Evolutionary conservation across 2,329 filamentous ascomycete genomes (phyloP), one percentile per base, ranked within the genome.

Genomic region (Alternaria arborescens): DNA sequence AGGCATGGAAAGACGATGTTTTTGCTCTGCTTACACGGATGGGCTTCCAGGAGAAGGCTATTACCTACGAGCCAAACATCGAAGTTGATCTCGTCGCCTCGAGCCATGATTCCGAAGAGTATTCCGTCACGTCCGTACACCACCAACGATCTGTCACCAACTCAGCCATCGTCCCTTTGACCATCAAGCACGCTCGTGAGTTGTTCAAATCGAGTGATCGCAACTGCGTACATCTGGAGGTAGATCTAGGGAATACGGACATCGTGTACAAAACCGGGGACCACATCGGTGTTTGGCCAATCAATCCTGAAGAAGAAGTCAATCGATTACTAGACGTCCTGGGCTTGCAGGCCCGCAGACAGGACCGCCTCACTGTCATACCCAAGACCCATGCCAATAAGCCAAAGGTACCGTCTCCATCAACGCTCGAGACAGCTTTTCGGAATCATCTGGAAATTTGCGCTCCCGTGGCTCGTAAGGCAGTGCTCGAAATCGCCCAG

Each of bases 391-490:
- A 63, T 32, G 71, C 64, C 8, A 63, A 69, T 41, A 78, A 76
- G 59, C 64, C 69, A n/a, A 77, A 73, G 40, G 54, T 83, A 0
- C 82, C 81, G 2, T 79, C 77, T 2, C 79, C 79, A 0, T 82
- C 78, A 0, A 80, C 80, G 0, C 65, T 78, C 5, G 65, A 77
- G 1, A 77, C 78, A 0, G 73, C 82, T 4, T 79, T 85, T 62
- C 71, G 76, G 5, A 75, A 83, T 61, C 81, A 84, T 55, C 78
- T 85, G 2, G 83, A 85, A 55, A 81, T 84, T 61, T 76, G 80
- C 60, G 79, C 71, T 1, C 77, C 79, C 71, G 81, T 50, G 80
- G 32, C 32, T 12, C 32, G 32, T 6, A 36, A 82, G 46, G 76
- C 72, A 5, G 67, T 81, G 10, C 60, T 73, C 3, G 65, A 74